phyloP scores from a whole-genome alignment of 805 yeast species.

The Barnettozyma wickerhamii region DNA sequence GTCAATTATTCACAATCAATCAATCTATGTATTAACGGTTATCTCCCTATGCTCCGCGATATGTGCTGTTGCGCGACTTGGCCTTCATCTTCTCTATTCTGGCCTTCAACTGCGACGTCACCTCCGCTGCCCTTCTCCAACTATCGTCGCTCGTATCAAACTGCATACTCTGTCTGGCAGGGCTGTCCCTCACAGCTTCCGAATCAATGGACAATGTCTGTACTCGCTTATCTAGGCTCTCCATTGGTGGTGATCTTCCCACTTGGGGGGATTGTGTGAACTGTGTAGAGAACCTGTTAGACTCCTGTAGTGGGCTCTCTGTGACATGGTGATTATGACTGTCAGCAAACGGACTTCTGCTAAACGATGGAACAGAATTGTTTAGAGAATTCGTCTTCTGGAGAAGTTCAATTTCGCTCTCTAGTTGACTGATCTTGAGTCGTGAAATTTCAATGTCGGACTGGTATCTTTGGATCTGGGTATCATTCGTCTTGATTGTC shows the following conservation, averaged over 20 bases:
- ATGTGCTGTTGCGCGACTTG: constrained; percentile 31
- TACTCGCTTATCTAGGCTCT: constrained; percentile 22
- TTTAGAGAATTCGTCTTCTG: constrained; percentile 20
- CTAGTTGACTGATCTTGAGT: constrained; percentile 48
- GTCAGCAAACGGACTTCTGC: not conserved
- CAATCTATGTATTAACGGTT: too few species aligned
- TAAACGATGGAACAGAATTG: not conserved
- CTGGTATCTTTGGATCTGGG: constrained; percentile 55
- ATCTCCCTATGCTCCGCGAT: constrained; percentile 3
- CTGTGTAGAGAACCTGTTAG: constrained; percentile 8
- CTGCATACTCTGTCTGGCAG: constrained; percentile 10
- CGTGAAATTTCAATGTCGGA: constrained; percentile 60
- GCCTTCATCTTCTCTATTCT: constrained; percentile 89
- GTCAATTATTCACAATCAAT: too few species aligned
- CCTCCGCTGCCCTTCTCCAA: constrained; percentile 89
- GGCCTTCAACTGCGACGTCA: constrained; percentile 79
- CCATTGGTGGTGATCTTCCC: constrained; percentile 15
- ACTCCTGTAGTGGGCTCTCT: constrained; percentile 15
- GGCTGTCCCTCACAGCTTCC: constrained; percentile 20
- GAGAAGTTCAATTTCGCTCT: constrained; percentile 38
- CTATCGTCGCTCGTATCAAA: constrained; percentile 52
- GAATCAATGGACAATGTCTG: constrained; percentile 26
- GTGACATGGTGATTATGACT: not conserved
- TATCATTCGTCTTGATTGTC: constrained; percentile 60
- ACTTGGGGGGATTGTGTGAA: constrained; percentile 2